A percentile compares a stretch with the other conserved stretches of the same genome.
Evolutionary conservation across 768 basidiomycete genomes (phyloP).

Genomic region (Leccinum uliginosum): DNA sequence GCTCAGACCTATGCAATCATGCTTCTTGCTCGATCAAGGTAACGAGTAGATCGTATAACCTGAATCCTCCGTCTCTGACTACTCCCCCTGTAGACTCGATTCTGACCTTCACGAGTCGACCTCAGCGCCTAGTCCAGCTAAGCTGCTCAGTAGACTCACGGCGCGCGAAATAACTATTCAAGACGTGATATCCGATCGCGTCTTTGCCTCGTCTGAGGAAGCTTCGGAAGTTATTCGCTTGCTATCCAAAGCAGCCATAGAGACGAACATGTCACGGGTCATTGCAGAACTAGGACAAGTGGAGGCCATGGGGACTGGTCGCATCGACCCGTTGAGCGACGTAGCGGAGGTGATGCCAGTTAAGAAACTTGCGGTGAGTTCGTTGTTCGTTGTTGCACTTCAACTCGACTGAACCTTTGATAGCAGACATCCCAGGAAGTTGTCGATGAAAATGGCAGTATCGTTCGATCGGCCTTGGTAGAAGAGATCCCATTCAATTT

Average conservation of each 20-base stretch:
- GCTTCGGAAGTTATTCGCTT: constrained; percentile 50
- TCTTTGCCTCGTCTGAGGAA: constrained; percentile 50
- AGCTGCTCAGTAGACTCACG: constrained; percentile 43
- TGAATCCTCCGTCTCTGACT: constrained; percentile 37
- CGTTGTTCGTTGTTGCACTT: neutral
- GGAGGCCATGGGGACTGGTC: constrained; percentile 39
- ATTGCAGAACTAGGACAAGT: constrained; percentile 55
- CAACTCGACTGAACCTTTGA: neutral
- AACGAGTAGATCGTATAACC: constrained; percentile 13
- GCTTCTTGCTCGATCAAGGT: constrained; percentile 58
- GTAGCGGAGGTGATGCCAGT: constrained; percentile 68
- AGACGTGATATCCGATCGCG: constrained; percentile 53
- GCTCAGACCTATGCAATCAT: constrained; percentile 65
- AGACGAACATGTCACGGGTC: constrained; percentile 45
- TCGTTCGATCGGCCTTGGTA: constrained; percentile 17
- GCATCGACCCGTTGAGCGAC: constrained; percentile 40
- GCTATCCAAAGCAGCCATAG: constrained; percentile 58
- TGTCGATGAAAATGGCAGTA: neutral
- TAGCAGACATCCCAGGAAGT: constrained; percentile 6
- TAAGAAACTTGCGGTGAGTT: constrained; percentile 38
- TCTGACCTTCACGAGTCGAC: constrained; percentile 27
- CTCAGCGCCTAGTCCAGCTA: constrained; percentile 14
- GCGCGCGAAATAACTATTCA: constrained; percentile 47
- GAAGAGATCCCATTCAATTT: constrained; percentile 71
- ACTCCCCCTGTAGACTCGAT: constrained; percentile 31